Evolutionary conservation across 352 stramenopile species (phyloP).

Genomic region (Pythium biforme): DNA sequence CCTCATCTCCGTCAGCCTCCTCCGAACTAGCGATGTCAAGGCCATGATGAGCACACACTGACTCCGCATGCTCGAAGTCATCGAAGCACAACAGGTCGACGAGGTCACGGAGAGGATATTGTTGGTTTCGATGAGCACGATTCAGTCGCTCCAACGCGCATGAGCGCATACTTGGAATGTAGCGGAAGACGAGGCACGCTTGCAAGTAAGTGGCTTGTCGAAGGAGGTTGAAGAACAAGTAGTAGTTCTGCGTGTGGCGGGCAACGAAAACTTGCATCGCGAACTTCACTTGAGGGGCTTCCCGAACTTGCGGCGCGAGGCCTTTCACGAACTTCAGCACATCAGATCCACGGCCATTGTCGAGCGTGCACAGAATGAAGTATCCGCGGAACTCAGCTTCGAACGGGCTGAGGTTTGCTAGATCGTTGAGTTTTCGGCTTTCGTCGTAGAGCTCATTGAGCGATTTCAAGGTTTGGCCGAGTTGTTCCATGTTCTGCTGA

Average conservation of each 20-base stretch:
- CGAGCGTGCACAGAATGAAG: slow-evolving; percentile 83
- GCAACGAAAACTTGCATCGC: slow-evolving; percentile 86
- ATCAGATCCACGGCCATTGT: slow-evolving; percentile 80
- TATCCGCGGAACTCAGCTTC: slow-evolving; percentile 84
- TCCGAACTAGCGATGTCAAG: slow-evolving; percentile 44
- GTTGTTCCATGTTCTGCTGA: slow-evolving; percentile 90
- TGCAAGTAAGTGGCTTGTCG: slow-evolving; percentile 78
- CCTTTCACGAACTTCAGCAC: slow-evolving; percentile 88
- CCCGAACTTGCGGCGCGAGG: slow-evolving; percentile 49
- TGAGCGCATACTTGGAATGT: slow-evolving; percentile 75
- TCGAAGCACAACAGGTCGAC: slow-evolving; percentile 80
- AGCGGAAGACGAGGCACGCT: slow-evolving; percentile 79
- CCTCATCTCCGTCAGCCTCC: slow-evolving; percentile 35
- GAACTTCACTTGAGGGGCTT: slow-evolving; percentile 80
- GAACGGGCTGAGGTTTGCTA: slow-evolving; percentile 69
- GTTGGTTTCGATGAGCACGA: slow-evolving; percentile 64
- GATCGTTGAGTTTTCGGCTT: slow-evolving; percentile 60
- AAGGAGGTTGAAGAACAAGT: slow-evolving; percentile 78
- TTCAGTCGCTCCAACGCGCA: slow-evolving; percentile 79
- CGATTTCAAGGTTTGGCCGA: slow-evolving; percentile 86
- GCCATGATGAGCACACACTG: slow-evolving; percentile 66
- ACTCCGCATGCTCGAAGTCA: slow-evolving; percentile 63
- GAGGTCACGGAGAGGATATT: slow-evolving; percentile 62
- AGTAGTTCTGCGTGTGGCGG: slow-evolving; percentile 83
- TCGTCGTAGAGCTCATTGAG: slow-evolving; percentile 89